Base-by-base conservation (phyloP, 345 rosid genomes). In the Schrenkiella parvula region DNA sequence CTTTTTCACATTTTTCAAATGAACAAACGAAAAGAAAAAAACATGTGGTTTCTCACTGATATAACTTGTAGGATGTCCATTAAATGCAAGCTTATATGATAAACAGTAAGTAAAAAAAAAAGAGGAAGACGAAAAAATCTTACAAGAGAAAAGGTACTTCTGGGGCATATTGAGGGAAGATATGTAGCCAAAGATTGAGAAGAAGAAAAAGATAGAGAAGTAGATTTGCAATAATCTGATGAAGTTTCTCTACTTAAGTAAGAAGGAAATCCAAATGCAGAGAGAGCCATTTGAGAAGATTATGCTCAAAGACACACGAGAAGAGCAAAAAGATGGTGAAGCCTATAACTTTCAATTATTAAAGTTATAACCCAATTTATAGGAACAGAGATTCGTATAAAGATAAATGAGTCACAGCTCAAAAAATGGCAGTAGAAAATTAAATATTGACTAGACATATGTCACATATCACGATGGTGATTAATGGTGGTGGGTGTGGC, bases 221-320 rank as follows among this genome's bases (percentile, higher is more conserved):
- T 46, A 56, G 71, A 67, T 32, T 80, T 86, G 8, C 48, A 77
- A 77, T 81, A 73, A 66, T 82, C 86, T 19, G 74, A 53, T 70
- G 59, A 68, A 17, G 39, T 29, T 54, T 54, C 60, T 29, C 23
- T 54, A 79, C 37, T 78, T 44, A 72, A 64, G 74, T 71, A 69
- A 60, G 82, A 79, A 59, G 95, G 88, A 59, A 91, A 82, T 44
- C 90, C 84, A 79, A 84, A 83, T 72, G 87, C 78, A 82, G 76
- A 82, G 19, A 88, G 82, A 58, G 98, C 93, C 97, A 93, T 90
- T 3, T 44, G 38, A 80, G 38, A 42, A 28, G n/a, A 9, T 10
- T 41, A n/a, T 25, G 35, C 34, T 4, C 11, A 61, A 42, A 46
- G 38, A 62, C 38, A 8, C n/a, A 42, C 17, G 34, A 62, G 19